Conservation (phyloP, 1,139 yeast genomes). For the Magnusiomyces sp. region DNA sequence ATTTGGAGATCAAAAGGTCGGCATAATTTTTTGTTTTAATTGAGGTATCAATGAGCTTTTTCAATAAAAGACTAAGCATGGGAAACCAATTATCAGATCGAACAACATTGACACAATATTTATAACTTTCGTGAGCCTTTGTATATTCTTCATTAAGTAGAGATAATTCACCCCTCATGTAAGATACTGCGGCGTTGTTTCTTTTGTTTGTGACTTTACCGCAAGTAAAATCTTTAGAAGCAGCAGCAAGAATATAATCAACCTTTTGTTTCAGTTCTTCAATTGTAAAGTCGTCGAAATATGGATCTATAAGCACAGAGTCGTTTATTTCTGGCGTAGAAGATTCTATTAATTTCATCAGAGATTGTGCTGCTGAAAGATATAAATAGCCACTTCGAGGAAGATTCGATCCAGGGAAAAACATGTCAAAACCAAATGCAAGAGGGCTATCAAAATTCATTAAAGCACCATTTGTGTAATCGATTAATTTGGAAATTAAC, state of each 20-base stretch:
- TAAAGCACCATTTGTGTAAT: conserved; percentile 38
- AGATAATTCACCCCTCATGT: conserved; percentile 29
- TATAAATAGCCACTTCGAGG: conserved; percentile 43
- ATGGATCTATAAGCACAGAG: conserved; percentile 16
- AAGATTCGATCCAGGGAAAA: conserved; percentile 29
- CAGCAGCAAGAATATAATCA: conserved; percentile 20
- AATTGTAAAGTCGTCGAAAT: conserved; percentile 15
- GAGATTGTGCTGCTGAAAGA: conserved; percentile 33
- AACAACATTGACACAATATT: conserved; percentile 22
- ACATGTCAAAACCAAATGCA: conserved; percentile 24
- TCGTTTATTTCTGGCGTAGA: conserved; percentile 15
- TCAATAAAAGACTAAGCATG: conserved; percentile 17
- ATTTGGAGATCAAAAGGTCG: too few relatives aligned
- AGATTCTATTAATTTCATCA: conserved; percentile 11
- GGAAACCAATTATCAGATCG: conserved; percentile 24
- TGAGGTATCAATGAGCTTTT: not conserved
- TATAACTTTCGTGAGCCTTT: conserved; percentile 32
- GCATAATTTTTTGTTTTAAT: too few relatives aligned
- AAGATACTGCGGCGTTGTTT: conserved; percentile 31
- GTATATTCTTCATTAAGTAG: conserved; percentile 30
- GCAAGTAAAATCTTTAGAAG: conserved; percentile 20
- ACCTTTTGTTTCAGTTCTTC: conserved; percentile 25
- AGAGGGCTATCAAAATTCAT: conserved; percentile 35
- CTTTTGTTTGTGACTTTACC: conserved; percentile 31
- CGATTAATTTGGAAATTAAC: conserved; percentile 53